Evolutionary conservation across 768 basidiomycete genomes (phyloP).

Genomic region (Ramaria sp.): DNA sequence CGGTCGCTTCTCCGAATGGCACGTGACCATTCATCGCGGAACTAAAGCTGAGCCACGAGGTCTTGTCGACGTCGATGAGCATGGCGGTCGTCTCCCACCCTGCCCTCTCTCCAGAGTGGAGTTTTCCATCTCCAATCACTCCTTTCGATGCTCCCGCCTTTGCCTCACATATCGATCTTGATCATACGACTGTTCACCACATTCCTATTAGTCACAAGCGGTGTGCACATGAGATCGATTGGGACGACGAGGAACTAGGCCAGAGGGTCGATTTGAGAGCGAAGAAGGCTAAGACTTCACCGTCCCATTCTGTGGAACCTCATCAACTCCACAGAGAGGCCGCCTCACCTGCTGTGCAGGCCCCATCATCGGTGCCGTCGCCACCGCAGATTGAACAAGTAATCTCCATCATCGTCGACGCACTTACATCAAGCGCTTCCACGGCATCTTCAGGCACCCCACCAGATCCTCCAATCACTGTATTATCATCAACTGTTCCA

Average conservation of each 20-base stretch:
- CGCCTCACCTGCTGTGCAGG: neutral
- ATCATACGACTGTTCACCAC: neutral
- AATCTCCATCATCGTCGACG: neutral
- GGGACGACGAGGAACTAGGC: neutral
- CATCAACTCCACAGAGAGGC: neutral
- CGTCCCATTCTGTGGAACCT: neutral
- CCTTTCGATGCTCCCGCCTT: neutral
- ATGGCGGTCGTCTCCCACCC: neutral
- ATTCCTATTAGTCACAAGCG: neutral
- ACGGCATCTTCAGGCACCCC: neutral
- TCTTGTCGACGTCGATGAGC: neutral
- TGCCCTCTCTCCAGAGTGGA: neutral
- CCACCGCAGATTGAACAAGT: neutral
- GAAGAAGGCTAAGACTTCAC: neutral
- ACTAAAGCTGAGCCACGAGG: too few species aligned
- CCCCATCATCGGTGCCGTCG: neutral
- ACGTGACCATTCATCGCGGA: too few species aligned
- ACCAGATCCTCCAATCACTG: neutral
- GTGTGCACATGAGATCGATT: neutral
- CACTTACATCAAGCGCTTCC: neutral
- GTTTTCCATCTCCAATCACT: neutral
- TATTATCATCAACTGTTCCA: conserved; percentile 1
- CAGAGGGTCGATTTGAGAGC: neutral
- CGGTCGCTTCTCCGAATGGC: too few species aligned
- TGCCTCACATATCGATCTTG: neutral